Conservation (phyloP, 805 yeast species). For the Hanseniaspora osmophila region DNA sequence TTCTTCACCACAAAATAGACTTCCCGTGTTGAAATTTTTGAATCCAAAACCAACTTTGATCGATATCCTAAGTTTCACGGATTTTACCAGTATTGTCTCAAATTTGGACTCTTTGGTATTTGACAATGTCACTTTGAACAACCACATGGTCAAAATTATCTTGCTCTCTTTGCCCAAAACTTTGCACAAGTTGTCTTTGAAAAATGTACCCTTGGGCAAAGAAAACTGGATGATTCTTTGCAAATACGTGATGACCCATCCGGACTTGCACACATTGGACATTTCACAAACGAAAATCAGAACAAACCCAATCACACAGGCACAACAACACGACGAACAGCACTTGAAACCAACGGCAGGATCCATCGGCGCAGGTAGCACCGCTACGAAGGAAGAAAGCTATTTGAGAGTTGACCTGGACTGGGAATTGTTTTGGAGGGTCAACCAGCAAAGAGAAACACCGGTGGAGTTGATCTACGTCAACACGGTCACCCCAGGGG, state of each 20-base stretch:
- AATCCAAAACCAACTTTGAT: conserved; percentile 86
- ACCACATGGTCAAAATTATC: conserved; percentile 65
- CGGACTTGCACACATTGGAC: conserved; percentile 46
- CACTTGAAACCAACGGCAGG: background rate
- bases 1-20: conserved; percentile 37
- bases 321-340: too few relatives aligned
- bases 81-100: conserved; percentile 77
- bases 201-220: conserved; percentile 60
- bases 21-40: conserved; percentile 54
- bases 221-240: conserved; percentile 72
- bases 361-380: too few relatives aligned
- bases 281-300: conserved; percentile 46
- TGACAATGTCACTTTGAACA: conserved; percentile 64
- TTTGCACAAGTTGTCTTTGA: conserved; percentile 57
- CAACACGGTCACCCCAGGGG: conserved; percentile 6
- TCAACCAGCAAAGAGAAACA: conserved; percentile 1
- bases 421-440: conserved; percentile 53
- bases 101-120: conserved; percentile 49
- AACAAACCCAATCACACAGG: conserved; percentile 16
- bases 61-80: conserved; percentile 78
- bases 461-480: conserved; percentile 2
- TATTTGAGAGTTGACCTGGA: conserved; percentile 62
- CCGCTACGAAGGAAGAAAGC: conserved; percentile 10
- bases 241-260: conserved; percentile 49
- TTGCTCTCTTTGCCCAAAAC: conserved; percentile 57